These are phyloP conservation scores for Lotmaria passim DNA, from an alignment of 208 protist genomes.

Conservation along the genomic window DNA sequence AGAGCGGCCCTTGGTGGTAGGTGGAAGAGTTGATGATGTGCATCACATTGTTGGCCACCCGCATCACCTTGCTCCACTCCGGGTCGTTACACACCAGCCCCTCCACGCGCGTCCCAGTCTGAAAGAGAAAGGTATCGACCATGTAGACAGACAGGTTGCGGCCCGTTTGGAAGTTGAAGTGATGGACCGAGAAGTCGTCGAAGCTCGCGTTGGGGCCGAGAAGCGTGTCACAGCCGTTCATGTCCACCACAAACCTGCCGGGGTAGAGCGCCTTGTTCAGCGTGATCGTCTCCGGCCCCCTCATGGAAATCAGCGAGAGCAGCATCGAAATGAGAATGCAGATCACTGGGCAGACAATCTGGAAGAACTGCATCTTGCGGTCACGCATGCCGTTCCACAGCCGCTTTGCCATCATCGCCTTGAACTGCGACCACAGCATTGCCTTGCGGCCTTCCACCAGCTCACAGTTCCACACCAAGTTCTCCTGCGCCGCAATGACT, in stretches of 20 bases:
- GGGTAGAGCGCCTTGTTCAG: constrained; percentile 36
- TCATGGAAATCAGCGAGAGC: constrained; percentile 51
- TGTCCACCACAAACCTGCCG: constrained; percentile 21
- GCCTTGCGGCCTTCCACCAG: constrained; percentile 17
- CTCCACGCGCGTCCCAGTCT: constrained; percentile 43
- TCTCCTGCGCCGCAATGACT: constrained; percentile 36
- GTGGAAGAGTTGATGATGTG: constrained; percentile 38
- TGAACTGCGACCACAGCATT: constrained; percentile 49
- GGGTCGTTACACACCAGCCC: constrained; percentile 28
- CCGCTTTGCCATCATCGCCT: constrained; percentile 62
- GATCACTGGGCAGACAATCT: constrained; percentile 73
- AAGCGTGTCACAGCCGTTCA: constrained; percentile 35
- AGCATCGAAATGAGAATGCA: constrained; percentile 74
- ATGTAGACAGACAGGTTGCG: constrained; percentile 36
- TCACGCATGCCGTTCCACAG: constrained; percentile 60
- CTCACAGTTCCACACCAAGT: constrained; percentile 27
- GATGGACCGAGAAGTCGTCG: constrained; percentile 26
- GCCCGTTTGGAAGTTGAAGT: constrained; percentile 28
- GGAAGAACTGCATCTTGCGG: constrained; percentile 68
- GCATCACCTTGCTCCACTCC: constrained; percentile 20
- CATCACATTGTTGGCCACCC: constrained; percentile 10
- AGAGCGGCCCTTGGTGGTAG: constrained; percentile 41
- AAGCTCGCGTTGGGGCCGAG: constrained; percentile 16
- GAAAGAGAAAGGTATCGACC: constrained; percentile 41
- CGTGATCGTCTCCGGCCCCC: constrained; percentile 12